A percentile compares a stretch with the other conserved stretches of the same genome.
phyloP scores from a whole-genome alignment of 257 asterid species.

The Plantago major region DNA sequence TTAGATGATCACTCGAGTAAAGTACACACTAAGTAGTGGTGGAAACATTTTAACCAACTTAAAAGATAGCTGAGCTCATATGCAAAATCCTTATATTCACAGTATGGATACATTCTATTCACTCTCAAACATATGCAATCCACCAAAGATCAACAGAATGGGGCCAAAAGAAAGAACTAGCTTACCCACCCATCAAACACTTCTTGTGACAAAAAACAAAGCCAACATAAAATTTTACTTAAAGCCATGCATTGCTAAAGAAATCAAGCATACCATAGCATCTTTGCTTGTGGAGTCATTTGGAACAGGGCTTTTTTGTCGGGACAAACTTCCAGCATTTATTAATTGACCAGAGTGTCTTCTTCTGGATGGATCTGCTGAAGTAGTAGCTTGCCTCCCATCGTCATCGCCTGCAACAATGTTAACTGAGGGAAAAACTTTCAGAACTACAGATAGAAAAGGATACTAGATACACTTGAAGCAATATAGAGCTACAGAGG shows the following conservation, averaged over 20 bases:
- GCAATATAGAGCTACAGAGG: background rate
- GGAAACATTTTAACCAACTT: too few relatives aligned
- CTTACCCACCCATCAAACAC: too few relatives aligned
- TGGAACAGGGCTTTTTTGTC: conserved; percentile 50
- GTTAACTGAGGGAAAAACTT: conserved; percentile 17
- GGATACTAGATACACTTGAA: background rate
- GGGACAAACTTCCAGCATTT: conserved; percentile 37
- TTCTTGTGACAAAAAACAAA: too few relatives aligned
- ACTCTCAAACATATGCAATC: too few relatives aligned
- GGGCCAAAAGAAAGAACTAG: too few relatives aligned
- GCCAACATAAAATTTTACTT: too few relatives aligned
- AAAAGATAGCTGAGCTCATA: too few relatives aligned
- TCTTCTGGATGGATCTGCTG: conserved; percentile 42
- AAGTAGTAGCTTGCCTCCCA: conserved; percentile 34
- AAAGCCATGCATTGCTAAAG: background rate
- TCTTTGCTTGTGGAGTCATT: conserved; percentile 54
- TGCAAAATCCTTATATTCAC: too few relatives aligned
- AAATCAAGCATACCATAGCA: conserved; percentile 39
- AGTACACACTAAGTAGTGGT: too few relatives aligned
- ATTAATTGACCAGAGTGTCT: conserved; percentile 40
- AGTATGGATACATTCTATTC: too few relatives aligned
- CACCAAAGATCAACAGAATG: too few relatives aligned
- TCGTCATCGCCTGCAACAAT: conserved; percentile 44
- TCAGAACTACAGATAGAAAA: background rate
- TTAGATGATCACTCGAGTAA: too few relatives aligned